These are phyloP conservation scores for Baudoinia panamericana DNA, from an alignment of 495 filamentous ascomycete genomes.

Conservation along the genomic window DNA sequence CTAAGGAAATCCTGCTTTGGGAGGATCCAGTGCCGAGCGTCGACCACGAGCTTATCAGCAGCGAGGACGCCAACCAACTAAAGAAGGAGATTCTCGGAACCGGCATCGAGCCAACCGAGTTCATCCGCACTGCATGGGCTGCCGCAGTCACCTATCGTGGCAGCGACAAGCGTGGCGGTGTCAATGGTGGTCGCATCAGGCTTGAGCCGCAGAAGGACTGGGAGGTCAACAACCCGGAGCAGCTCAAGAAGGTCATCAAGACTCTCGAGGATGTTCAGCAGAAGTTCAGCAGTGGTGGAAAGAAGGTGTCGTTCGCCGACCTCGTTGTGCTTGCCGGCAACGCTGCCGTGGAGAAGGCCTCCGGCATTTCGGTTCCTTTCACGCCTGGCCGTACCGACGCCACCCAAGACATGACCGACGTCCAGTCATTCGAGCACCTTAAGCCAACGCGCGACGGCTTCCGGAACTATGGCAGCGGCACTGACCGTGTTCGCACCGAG, in stretches of 20 bases:
- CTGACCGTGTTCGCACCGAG: slow-evolving; percentile 44
- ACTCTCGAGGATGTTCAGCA: slow-evolving; percentile 49
- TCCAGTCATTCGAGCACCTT: slow-evolving; percentile 46
- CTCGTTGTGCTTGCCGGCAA: slow-evolving; percentile 54
- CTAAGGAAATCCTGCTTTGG: slow-evolving; percentile 48
- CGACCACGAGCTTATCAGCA: slow-evolving; percentile 43
- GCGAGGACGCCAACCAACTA: slow-evolving; percentile 43
- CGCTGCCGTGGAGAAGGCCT: slow-evolving; percentile 27
- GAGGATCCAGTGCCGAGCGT: slow-evolving; percentile 49
- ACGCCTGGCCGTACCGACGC: slow-evolving; percentile 31
- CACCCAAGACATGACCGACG: slow-evolving; percentile 51
- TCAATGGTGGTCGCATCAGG: slow-evolving; percentile 61
- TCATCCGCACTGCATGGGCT: slow-evolving; percentile 53
- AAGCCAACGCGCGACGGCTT: slow-evolving; percentile 54
- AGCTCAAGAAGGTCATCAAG: slow-evolving; percentile 42
- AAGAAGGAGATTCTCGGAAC: slow-evolving; percentile 52
- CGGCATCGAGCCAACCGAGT: slow-evolving; percentile 40
- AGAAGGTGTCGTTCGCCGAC: slow-evolving; percentile 60
- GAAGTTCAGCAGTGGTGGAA: slow-evolving; percentile 45
- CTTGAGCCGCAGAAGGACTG: slow-evolving; percentile 55
- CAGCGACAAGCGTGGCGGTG: slow-evolving; percentile 62
- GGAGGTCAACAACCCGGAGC: slow-evolving; percentile 52
- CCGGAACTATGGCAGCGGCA: slow-evolving; percentile 57
- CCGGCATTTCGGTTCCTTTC: slow-evolving; percentile 24
- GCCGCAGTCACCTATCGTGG: slow-evolving; percentile 61